phyloP scores from a whole-genome alignment of 1,284 basidiomycete genomes.

The Takashimella tepidaria region DNA sequence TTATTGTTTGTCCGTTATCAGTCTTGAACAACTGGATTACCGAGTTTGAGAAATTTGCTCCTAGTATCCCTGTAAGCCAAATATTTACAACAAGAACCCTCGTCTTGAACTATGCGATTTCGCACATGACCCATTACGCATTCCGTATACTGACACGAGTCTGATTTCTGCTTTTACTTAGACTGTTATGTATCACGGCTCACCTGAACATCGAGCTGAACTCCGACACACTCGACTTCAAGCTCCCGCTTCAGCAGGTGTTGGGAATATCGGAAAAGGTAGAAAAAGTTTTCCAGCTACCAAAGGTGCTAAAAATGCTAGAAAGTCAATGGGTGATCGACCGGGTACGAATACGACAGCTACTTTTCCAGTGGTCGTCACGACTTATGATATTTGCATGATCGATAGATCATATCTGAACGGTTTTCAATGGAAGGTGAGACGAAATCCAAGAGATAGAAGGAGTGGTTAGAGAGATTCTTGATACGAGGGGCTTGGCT shows the following conservation, averaged over 20 bases:
- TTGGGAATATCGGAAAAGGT: slow-evolving; percentile 25
- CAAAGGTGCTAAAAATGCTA: slow-evolving; percentile 1
- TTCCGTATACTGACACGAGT: too few relatives aligned
- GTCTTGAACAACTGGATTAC: slow-evolving; percentile 88
- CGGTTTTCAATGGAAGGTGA: slow-evolving; percentile 66
- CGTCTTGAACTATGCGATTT: background rate
- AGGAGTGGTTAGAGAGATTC: background rate
- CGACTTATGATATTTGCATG: slow-evolving; percentile 92
- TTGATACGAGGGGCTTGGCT: too few relatives aligned
- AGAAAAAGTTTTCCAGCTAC: slow-evolving; percentile 1
- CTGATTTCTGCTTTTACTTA: background rate
- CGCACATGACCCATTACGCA: too few relatives aligned
- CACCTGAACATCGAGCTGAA: slow-evolving; percentile 67
- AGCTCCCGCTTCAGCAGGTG: slow-evolving; percentile 23
- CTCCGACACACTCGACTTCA: slow-evolving; percentile 57
- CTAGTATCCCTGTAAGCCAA: slow-evolving; percentile 55
- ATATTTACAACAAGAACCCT: background rate
- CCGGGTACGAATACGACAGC: slow-evolving; percentile 29
- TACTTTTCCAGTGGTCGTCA: slow-evolving; percentile 56
- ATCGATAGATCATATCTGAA: slow-evolving; percentile 65
- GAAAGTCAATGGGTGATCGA: slow-evolving; percentile 3
- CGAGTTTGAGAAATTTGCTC: slow-evolving; percentile 81
- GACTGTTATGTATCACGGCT: slow-evolving; percentile 77
- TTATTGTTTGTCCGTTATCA: slow-evolving; percentile 86
- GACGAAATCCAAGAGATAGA: background rate